phyloP scores from a whole-genome alignment of 2,329 filamentous ascomycete species.

The Aspergillus amoenus region DNA sequence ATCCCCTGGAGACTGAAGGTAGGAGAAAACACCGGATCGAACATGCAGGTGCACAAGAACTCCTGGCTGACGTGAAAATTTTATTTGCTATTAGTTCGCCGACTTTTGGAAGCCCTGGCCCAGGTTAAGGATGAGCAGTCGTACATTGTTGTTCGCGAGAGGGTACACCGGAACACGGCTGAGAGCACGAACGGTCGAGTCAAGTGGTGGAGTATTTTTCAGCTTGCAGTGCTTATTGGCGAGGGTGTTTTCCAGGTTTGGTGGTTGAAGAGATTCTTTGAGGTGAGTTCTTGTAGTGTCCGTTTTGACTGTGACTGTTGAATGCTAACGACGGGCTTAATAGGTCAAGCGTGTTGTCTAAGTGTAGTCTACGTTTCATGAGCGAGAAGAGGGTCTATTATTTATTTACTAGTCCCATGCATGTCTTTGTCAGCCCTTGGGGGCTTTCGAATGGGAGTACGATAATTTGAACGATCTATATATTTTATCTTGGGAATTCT shows the following conservation, averaged over 20 bases:
- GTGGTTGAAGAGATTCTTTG: slow-evolving; percentile 98
- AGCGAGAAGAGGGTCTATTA: neutral
- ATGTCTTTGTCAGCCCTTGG: neutral
- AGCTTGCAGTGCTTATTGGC: slow-evolving; percentile 81
- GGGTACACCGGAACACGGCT: slow-evolving; percentile 95
- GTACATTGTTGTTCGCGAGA: slow-evolving; percentile 93
- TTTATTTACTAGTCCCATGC: neutral
- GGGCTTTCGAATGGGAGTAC: neutral
- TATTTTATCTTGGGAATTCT: neutral
- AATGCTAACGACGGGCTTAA: neutral
- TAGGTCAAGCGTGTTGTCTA: slow-evolving; percentile 51
- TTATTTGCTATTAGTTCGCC: slow-evolving; percentile 60
- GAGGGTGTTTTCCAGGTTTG: slow-evolving; percentile 98
- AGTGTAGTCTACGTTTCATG: slow-evolving; percentile 25
- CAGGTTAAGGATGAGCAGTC: slow-evolving; percentile 97
- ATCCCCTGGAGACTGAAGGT: slow-evolving; percentile 91
- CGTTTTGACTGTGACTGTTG: neutral
- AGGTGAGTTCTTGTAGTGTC: slow-evolving; percentile 52
- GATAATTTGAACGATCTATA: neutral
- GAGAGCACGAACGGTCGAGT: slow-evolving; percentile 97
- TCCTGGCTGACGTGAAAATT: neutral
- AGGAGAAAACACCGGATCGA: slow-evolving; percentile 26
- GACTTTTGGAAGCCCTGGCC: slow-evolving; percentile 78
- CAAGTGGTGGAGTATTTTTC: slow-evolving; percentile 99
- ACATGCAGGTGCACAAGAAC: neutral